A percentile compares a stretch with the other conserved stretches of the same genome.
Conservation (phyloP, 2,329 filamentous ascomycete genomes). For the Penicillium sp. region DNA sequence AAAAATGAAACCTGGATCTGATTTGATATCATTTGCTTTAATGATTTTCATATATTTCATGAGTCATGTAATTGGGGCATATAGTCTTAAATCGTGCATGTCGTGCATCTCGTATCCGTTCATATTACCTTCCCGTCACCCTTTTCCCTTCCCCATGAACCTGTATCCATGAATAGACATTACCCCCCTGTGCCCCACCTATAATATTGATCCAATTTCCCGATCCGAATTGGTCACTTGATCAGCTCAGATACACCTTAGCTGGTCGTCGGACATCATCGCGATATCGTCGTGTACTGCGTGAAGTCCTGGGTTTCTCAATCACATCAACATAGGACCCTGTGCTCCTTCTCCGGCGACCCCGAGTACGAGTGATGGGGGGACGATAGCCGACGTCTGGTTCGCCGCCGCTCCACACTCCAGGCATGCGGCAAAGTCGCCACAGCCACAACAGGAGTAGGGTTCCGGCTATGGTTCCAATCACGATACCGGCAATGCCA, state of each 20-base stretch:
- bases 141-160: no score
- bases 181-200: neutral
- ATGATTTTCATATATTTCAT: neutral
- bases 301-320: conserved; percentile 29
- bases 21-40: no score
- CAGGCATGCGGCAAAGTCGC: conserved; percentile 26
- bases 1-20: neutral
- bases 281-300: conserved; percentile 22
- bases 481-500: conserved; percentile 41
- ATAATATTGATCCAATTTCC: neutral
- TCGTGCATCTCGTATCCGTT: neutral
- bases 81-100: neutral
- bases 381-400: conserved; percentile 27
- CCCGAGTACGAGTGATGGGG: conserved; percentile 18
- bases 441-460: conserved; percentile 41
- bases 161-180: neutral
- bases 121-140: no score
- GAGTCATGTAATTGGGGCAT: neutral
- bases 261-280: conserved; percentile 36
- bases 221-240: neutral
- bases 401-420: conserved; percentile 20
- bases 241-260: conserved; percentile 47
- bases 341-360: conserved; percentile 21
- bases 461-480: conserved; percentile 40
- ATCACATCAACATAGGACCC: conserved; percentile 32